Base-by-base conservation (phyloP, 2,329 filamentous ascomycete species). In the Albifimbria verrucaria region DNA sequence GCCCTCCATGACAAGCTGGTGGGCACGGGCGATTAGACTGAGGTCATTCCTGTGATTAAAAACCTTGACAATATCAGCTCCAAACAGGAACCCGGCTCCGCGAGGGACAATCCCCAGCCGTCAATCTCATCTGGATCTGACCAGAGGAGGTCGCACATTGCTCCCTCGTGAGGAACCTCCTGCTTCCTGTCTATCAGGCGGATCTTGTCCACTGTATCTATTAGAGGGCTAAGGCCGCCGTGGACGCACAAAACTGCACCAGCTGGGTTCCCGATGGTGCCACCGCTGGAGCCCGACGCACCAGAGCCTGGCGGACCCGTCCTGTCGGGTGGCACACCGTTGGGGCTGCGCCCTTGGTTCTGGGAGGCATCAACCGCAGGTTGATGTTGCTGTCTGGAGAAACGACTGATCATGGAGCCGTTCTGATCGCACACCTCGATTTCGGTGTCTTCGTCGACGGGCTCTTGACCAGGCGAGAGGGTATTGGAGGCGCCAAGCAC, bases 141-240 rank as follows among this genome's bases (percentile, higher is more conserved):
- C 94, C 94, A 99, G 3, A 99, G 81, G 1, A 99, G 80, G 71
- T 99, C 94, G 72, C 94, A 99, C 94, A 99, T 99, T 67, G 94
- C 92, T 52, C 94, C 94, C 75, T 99, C 94, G 67, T 99, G 94
- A 0, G 94, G 94, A 0, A 99, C 94, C 74, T 99, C 94, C 74
- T 99, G 94, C 72, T 97, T 97, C 57, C 93, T 86, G 69, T 99
- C 95, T 21, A 99, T 83, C 15, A 97, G 79, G 21, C 94, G 84
- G 68, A 99, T 99, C 73, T 96, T 96, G 69, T 99, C 93, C 46
- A 99, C 89, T 22, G 86, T 90, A 68, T 97, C 92, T 55, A 99
- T 90, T 11, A 97, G 78, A 1, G 94, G 94, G 21, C 89, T 94
- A 7, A 99, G 78, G 2, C 94, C 94, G 53, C 94, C 94, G 69